Evolutionary conservation across 495 filamentous ascomycete genomes (phyloP).

Genomic region (Penicillium turbatum): DNA sequence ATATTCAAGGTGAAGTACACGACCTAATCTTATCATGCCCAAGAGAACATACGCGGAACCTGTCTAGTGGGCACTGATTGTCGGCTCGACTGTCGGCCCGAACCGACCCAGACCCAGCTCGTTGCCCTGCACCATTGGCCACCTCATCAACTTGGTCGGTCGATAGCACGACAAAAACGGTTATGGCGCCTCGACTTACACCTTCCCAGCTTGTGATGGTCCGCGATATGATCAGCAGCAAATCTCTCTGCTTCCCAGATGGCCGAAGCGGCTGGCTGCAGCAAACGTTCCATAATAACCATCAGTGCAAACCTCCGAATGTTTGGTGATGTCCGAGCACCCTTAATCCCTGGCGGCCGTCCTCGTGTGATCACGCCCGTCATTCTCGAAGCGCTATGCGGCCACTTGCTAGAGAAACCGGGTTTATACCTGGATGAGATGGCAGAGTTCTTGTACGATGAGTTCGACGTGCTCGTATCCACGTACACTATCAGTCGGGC

Average conservation of each 20-base stretch:
- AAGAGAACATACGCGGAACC: background rate
- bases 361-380: background rate
- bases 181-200: conserved; percentile 10
- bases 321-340: background rate
- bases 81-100: conserved; percentile 3
- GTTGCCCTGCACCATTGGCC: background rate
- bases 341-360: no score
- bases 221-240: conserved; percentile 7
- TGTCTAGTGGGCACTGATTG: background rate
- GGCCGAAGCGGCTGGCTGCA: conserved; percentile 13
- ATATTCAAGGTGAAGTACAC: conserved; percentile 1
- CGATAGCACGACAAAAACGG: conserved; percentile 2
- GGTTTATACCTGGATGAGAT: background rate
- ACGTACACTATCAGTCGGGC: no score
- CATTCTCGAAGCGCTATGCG: background rate
- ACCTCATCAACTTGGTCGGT: no score
- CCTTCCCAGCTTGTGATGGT: no score
- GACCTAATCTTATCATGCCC: background rate
- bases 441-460: background rate
- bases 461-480: no score
- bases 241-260: conserved; percentile 8
- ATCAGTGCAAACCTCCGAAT: background rate
- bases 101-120: conserved; percentile 7
- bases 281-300: background rate
- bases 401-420: background rate